Evolutionary conservation across 352 stramenopile genomes (phyloP), one percentile per base, ranked within the genome.

Genomic region (Globisporangium iwayamae): DNA sequence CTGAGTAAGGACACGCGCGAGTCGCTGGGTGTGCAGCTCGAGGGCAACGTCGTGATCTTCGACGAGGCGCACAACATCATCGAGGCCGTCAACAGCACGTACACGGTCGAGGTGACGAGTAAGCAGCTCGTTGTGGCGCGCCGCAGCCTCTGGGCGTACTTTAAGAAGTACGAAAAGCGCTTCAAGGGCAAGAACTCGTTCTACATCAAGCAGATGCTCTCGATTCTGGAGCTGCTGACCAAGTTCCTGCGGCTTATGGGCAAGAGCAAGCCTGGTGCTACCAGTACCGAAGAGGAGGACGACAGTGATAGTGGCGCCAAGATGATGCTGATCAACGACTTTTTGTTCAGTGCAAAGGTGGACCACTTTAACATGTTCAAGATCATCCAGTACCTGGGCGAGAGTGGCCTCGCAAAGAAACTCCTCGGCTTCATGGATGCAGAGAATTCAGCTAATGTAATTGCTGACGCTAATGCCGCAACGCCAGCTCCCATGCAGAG

Each of bases 11-110:
- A 93, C 48, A 93, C 90, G 38, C 83, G 96, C 11, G 88, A 97
- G 56, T 96, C 93, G 7, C 58, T 98, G 46, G 89, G 90, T 0
- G 86, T 98, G 22, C 62, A 81, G 13, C 63, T 98, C 9, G 77
- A 94, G 32, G 76, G 85, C 55, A 96, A 87, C 50, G 89, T 99
- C 9, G 87, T 99, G 16, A 81, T 99, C 10, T 90, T 99, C 46
- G 98, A 99, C 72, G 98, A 99, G 73, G 98, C 97, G 16, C 98
- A 99, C 76, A 99, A 99, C 73, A 89, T 99, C 46, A 84, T 98
- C 8, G 96, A 99, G 65, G 91, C 96, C 11, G 89, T 99, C 61
- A 97, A 97, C 67, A 87, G 82, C 62, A 94, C 89, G 8, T 94
- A 98, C 72, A 92, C 87, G 46, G 83, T 93, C 13, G 65, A 83